Base-by-base conservation (phyloP, 108 stramenopile species). In the Cyclotella cryptica region DNA sequence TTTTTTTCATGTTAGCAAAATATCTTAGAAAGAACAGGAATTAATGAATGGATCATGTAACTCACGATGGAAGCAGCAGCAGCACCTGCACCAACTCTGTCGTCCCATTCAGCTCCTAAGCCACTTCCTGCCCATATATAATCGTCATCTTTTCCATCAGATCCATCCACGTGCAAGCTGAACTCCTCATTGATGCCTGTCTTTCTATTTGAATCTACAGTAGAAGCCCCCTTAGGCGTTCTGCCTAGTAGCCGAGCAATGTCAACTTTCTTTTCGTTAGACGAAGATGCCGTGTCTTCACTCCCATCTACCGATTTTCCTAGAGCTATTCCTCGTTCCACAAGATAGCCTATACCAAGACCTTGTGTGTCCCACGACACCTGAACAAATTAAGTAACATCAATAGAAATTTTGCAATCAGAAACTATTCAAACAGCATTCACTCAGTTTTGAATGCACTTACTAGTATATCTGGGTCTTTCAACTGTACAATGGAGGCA, bases 81-180 rank as follows among this genome's bases (percentile, higher is more conserved):
- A 71, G 89, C 91, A 15, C 95, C 95, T 18, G 95, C 91, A 8
- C 95, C 95, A n/a, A 96, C 95, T 10, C 87, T 60, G 11, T 96
- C 95, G 65, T 96, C 95, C 95, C 95, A 96, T 63, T 96, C 95
- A 55, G 64, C 49, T 1, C 95, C 95, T 62, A 96, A 76, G 13
- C 91, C 95, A 86, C 90, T 91, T 17, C 95, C 95, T 51, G 73
- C 71, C 87, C 86, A 96, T 28, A 65, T 41, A 10, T 85, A 77
- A 66, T 83, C 62, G n/a, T 70, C 80, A 26, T 69, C 64, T 57
- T 65, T 39, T 28, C 58, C 77, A 11, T 78, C 45, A 45, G 66
- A 61, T 17, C 66, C 82, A 40, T 64, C 71, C 6, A 75, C 43
- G 9, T 57, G 26, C 22, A 52, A 40, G 21, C 45, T 74, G 35